Base-by-base conservation (phyloP, 805 yeast genomes). In the Saccharomycopsis lassenensis region DNA sequence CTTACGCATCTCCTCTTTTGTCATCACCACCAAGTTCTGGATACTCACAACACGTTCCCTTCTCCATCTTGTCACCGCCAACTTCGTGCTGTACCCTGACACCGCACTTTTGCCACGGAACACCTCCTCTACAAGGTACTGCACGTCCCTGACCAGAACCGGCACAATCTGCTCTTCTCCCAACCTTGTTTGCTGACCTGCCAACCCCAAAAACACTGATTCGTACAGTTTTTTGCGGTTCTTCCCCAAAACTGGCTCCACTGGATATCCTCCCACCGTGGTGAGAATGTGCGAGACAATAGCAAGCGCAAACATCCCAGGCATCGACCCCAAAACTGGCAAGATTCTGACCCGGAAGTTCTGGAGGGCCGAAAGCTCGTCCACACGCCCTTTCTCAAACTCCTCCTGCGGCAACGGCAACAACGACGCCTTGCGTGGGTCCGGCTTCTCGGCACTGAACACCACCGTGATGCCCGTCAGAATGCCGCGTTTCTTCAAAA, bases 261-360 rank as follows among this genome's bases (percentile, higher is more conserved):
- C 74, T 17, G 93, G 91, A 54, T 91, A 91, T 1, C 91, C 95
- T 1, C 94, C 75, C 6, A 85, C 74, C 3, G 69, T 59, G 2
- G 94, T 81, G 24, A 91, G 58, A 16, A 91, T 62, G 59, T 83
- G 77, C 1, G 95, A 80, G 2, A 95, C 93, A 39, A 89, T 70
- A 0, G 95, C 73, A 32, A 91, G 66, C 1, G 97, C 99, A 61
- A 91, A 91, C 58, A 89, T 79, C 7, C 91, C 96, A 1, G 99
- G 99, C 79, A 91, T 75, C 0, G 98, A 84, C 3, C 98, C 97
- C 45, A 91, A 61, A 0, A 91, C 99, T 0, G 99, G 99, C 39
- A 91, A 65, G 31, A 91, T 89, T 48, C 99, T 68, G 7, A 87
- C 96, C 48, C 99, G 69, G 63, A 91, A 91, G 58, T 85, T 86